Evolutionary conservation across 148 eudicot species (phyloP), one percentile per base, ranked within the genome.

Genomic region (Bassia scoparia): DNA sequence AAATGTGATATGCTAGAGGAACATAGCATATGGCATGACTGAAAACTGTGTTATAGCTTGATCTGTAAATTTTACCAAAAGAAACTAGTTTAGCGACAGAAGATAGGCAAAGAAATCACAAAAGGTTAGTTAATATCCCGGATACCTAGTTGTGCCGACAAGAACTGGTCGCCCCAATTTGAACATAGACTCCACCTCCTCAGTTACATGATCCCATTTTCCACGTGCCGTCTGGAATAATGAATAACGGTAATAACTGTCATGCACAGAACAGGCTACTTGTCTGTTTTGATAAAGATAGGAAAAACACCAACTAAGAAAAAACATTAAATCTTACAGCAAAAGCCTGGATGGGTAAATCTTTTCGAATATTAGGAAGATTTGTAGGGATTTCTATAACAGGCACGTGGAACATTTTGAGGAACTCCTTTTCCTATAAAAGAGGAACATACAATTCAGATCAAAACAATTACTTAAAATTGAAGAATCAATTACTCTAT

Each of bases 351-450:
- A 87, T 92, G 20, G 99, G 96, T 76, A 96, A 77, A 82, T 96
- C 99, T 6, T 82, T 77, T 58, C 99, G 91, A 74, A 96, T 96
- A 77, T 92, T 96, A 59, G 91, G 89, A 83, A 92, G 89, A 82
- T 96, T 90, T 63, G 99, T 92, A 9, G 99, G 99, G 74, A 96
- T 91, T 84, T 87, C 99, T 79, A 92, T 87, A 74, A 92, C 99
- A 54, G 99, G 99, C 83, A 82, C 67, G 73, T 90, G 90, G 71
- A 96, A 96, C 95, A 92, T 90, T 85, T 92, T 96, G 73, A 96
- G 83, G 81, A 96, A 96, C 82, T 96, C 99, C 78, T 92, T 96
- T 83, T 96, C 99, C 99, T 95, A 77, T 64, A 81, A 55, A 65
- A 70, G 59, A 78, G 21, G 21, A 69, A 69, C 59, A 74, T 54